Base-by-base conservation (phyloP, 768 basidiomycete genomes). In the Lactarius pseudohatsudake region DNA sequence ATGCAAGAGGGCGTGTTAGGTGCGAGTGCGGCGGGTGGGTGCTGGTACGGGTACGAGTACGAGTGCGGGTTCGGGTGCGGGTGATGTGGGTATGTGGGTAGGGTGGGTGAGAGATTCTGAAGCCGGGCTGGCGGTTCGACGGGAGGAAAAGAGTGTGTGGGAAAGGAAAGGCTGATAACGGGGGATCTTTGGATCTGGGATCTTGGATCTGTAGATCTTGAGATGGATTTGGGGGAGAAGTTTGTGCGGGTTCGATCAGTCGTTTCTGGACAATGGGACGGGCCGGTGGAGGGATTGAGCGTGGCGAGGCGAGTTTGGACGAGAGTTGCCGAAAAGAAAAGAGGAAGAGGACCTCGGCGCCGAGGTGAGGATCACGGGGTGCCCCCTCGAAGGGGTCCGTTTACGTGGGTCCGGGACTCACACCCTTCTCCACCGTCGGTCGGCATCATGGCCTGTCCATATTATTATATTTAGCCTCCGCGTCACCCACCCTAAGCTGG, bases 401-500 rank as follows among this genome's bases (percentile, higher is more conserved):
- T 64, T 61, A 68, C 59, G 45, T 41, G 26, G 62, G 66, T 41
- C 66, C 69, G 69, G 69, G 59, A 57, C 61, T 59, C 70, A 69
- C 74, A 73, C 75, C 74, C 70, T 79, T 79, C 78, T 78, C 77
- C 77, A 78, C 77, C 76, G 77, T 66, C 70, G 70, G 60, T 67
- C 65, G 62, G 64, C 70, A 64, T 74, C 74, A 78, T 79, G 34
- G 75, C 70, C 78, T 75, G 54, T 67, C 71, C 72, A 70, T 72
- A 70, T 72, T 72, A 69, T 67, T 70, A 65, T 73, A 66, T 65
- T 70, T 64, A 73, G 74, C 70, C 71, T 67, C 71, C 74, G 66
- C 66, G 78, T 75, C 73, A 74, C 70, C 71, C 73, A 66, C 64
- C 67, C 65, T 73, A 73, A 73, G 65, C 65, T 66, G 61, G 65